phyloP scores from a whole-genome alignment of 441 rosid genomes.

The Eutrema salsugineum region DNA sequence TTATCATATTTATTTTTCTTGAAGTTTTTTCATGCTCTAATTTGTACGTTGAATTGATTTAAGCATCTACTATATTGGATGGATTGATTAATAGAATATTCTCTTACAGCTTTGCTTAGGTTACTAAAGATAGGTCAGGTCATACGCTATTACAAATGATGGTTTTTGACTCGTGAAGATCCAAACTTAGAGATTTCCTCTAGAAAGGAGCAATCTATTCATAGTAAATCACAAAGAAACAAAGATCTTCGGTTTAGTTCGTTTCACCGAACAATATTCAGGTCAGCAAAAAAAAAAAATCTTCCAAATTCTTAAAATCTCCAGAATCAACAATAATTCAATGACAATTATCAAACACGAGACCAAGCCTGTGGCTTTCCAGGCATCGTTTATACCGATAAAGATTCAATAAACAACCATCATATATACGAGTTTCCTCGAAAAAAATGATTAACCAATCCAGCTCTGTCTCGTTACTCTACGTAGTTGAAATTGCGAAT shows the following conservation, averaged over 20 bases:
- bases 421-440: neutral
- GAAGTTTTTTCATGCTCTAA: neutral
- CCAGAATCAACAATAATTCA: neutral
- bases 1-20: neutral
- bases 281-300: neutral
- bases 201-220: conserved; percentile 12
- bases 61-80: neutral
- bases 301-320: neutral
- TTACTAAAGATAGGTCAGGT: conserved; percentile 26
- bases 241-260: conserved; percentile 6
- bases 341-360: neutral
- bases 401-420: conserved; percentile 8
- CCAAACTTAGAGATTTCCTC: conserved; percentile 18
- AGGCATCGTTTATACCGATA: neutral
- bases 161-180: neutral
- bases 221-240: conserved; percentile 10
- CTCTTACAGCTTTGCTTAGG: neutral
- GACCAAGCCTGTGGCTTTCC: neutral
- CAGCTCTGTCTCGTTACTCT: conserved; percentile 46
- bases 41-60: neutral
- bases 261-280: conserved; percentile 25
- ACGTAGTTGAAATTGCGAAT: conserved; percentile 44
- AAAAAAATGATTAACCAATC: conserved; percentile 23
- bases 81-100: neutral
- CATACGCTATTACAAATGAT: neutral